A percentile compares a stretch with the other conserved stretches of the same genome.
Conservation (phyloP, 805 yeast genomes). For the Cyberlindnera mississippiensis region DNA sequence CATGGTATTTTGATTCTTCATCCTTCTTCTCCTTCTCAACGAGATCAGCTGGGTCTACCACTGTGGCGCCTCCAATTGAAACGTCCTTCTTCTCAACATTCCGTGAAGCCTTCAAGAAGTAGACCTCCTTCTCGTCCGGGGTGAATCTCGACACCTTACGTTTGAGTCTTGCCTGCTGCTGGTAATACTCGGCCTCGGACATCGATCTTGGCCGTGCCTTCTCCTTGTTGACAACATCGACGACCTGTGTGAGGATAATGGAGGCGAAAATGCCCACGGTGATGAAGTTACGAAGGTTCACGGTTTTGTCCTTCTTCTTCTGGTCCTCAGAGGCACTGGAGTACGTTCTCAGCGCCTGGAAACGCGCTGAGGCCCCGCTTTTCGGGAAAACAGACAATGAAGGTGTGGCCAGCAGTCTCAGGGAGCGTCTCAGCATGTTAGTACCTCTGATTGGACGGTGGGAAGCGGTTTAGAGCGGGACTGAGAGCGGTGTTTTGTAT, state of each 20-base stretch:
- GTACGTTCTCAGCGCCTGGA: conserved; percentile 7
- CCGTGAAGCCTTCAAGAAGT: conserved; percentile 32
- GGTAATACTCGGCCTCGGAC: conserved; percentile 40
- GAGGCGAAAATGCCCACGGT: conserved; percentile 44
- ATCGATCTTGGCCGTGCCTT: conserved; percentile 30
- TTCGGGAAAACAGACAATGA: neutral
- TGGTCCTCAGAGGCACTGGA: conserved; percentile 8
- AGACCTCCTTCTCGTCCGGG: conserved; percentile 38
- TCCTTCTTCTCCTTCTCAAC: conserved; percentile 42
- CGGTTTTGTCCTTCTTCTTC: conserved; percentile 26
- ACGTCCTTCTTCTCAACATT: conserved; percentile 13
- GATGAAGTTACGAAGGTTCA: conserved; percentile 38
- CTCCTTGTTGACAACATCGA: conserved; percentile 33
- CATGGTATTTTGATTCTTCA: conserved; percentile 44
- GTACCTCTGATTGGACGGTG: too few relatives aligned
- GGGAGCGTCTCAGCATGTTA: conserved; percentile 2
- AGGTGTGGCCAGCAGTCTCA: neutral
- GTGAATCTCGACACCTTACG: conserved; percentile 43
- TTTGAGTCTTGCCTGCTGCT: conserved; percentile 44
- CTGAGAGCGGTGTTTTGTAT: too few relatives aligned
- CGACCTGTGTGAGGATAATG: conserved; percentile 37
- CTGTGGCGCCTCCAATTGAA: conserved; percentile 22
- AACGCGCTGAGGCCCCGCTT: neutral
- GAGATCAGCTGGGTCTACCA: conserved; percentile 49
- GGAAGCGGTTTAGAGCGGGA: too few relatives aligned